Conservation (phyloP, 192 early-diverging fungal species). For the Rhizophagus clarus region DNA sequence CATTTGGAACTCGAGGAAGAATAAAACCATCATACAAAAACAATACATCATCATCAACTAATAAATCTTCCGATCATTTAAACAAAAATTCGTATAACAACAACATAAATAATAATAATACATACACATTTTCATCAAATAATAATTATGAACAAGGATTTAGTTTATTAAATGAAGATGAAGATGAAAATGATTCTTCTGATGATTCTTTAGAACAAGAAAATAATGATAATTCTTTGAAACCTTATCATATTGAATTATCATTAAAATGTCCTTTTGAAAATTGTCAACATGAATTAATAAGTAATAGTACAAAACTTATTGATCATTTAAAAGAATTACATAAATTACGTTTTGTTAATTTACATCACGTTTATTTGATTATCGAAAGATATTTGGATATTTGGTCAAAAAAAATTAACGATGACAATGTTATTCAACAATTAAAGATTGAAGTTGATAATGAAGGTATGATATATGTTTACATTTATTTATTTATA, state of each 20-base stretch:
- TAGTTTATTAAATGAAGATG: neutral
- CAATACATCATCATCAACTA: neutral
- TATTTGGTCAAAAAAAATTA: constrained; percentile 67
- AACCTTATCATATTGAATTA: constrained; percentile 55
- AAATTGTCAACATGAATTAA: constrained; percentile 49
- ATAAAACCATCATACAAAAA: neutral
- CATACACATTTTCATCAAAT: neutral
- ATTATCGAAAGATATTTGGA: constrained; percentile 74
- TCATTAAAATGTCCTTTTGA: constrained; percentile 71
- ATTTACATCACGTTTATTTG: constrained; percentile 78
- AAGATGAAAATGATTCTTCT: neutral
- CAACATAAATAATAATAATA: neutral
- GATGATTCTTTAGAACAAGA: neutral
- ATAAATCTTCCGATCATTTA: neutral
- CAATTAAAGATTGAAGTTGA: constrained; percentile 33
- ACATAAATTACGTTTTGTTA: constrained; percentile 68
- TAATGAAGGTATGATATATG: neutral
- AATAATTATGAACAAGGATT: neutral
- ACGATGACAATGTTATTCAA: constrained; percentile 34
- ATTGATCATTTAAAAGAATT: constrained; percentile 64
- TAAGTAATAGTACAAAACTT: constrained; percentile 65
- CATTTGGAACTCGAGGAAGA: neutral
- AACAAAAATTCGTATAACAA: neutral
- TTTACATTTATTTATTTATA: constrained; percentile 25
- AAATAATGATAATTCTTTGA: constrained; percentile 31